Percentiles rank a stretch among this genome's conserved stretches.
These are phyloP conservation scores for Psilocybe subaeruginosa DNA, from an alignment of 768 basidiomycete genomes.

Conservation along the genomic window DNA sequence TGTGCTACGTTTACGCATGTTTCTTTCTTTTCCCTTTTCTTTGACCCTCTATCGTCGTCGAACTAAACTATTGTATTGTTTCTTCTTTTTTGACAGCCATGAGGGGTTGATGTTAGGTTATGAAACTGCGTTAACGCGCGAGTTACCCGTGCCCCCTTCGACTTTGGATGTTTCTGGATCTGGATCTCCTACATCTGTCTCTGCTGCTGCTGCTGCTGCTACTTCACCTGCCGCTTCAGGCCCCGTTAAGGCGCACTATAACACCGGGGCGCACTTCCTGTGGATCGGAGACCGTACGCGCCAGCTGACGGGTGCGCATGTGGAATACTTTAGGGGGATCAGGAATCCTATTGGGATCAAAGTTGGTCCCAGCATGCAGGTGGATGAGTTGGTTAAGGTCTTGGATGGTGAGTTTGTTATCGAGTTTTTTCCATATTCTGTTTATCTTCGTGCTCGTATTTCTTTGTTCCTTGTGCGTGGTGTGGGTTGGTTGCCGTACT, in stretches of 20 bases:
- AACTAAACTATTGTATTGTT: not conserved
- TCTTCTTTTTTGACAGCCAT: slow-evolving; percentile 54
- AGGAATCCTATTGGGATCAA: slow-evolving; percentile 96
- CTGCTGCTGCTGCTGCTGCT: slow-evolving; percentile 4
- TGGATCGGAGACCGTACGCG: slow-evolving; percentile 98
- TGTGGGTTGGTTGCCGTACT: no score
- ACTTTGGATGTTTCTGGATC: slow-evolving; percentile 2
- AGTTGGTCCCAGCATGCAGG: slow-evolving; percentile 86
- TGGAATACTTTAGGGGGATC: slow-evolving; percentile 93
- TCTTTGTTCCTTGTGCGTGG: no score
- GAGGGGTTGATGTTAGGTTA: slow-evolving; percentile 93
- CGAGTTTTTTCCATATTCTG: not conserved
- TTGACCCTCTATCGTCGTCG: slow-evolving; percentile 4
- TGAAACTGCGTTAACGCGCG: slow-evolving; percentile 89
- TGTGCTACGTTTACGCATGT: slow-evolving; percentile 12
- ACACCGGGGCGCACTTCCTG: slow-evolving; percentile 91
- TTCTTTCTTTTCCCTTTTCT: not conserved
- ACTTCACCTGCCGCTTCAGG: slow-evolving; percentile 1
- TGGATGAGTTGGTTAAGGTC: slow-evolving; percentile 75
- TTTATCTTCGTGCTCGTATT: not conserved
- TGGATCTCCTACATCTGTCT: not conserved
- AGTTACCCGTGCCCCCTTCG: slow-evolving; percentile 46
- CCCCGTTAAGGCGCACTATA: slow-evolving; percentile 62
- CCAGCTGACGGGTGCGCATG: slow-evolving; percentile 89
- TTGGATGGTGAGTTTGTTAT: slow-evolving; percentile 65